These are phyloP conservation scores for Halophytophthora batemanensis DNA, from an alignment of 352 stramenopile genomes.

Conservation along the genomic window DNA sequence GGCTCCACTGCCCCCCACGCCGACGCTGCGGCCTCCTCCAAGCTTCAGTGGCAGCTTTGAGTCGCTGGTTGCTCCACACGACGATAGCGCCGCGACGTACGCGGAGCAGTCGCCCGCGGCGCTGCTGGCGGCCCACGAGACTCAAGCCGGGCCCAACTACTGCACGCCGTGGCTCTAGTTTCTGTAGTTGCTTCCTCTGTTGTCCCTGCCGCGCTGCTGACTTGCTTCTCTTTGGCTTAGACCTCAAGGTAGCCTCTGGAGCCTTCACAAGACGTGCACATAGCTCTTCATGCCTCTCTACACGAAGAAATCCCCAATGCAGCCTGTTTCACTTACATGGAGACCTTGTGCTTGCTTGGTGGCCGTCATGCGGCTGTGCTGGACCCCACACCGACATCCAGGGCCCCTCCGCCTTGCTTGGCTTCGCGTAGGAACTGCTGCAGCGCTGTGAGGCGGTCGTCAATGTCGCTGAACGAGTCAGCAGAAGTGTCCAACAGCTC, in stretches of 20 bases:
- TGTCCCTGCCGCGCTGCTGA: slow-evolving; percentile 4
- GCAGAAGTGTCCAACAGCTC: slow-evolving; percentile 59
- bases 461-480: slow-evolving; percentile 84
- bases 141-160: slow-evolving; percentile 11
- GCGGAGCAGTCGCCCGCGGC: slow-evolving; percentile 3
- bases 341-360: background rate
- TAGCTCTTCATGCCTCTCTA: too few species aligned
- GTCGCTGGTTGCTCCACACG: slow-evolving; percentile 13
- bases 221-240: too few species aligned
- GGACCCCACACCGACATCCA: too few species aligned
- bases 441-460: slow-evolving; percentile 76
- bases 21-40: slow-evolving; percentile 3
- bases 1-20: slow-evolving; percentile 3
- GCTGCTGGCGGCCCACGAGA: slow-evolving; percentile 21
- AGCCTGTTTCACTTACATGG: slow-evolving; percentile 27
- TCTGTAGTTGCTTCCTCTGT: slow-evolving; percentile 2
- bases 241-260: too few species aligned
- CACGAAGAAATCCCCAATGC: slow-evolving; percentile 12
- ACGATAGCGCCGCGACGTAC: slow-evolving; percentile 10
- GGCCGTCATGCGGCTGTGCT: slow-evolving; percentile 24
- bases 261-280: too few species aligned
- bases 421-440: slow-evolving; percentile 82
- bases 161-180: slow-evolving; percentile 26
- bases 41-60: slow-evolving; percentile 6
- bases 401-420: slow-evolving; percentile 51